Evolutionary conservation across 306 rosid genomes (phyloP).

Genomic region (Ceratonia siliqua): DNA sequence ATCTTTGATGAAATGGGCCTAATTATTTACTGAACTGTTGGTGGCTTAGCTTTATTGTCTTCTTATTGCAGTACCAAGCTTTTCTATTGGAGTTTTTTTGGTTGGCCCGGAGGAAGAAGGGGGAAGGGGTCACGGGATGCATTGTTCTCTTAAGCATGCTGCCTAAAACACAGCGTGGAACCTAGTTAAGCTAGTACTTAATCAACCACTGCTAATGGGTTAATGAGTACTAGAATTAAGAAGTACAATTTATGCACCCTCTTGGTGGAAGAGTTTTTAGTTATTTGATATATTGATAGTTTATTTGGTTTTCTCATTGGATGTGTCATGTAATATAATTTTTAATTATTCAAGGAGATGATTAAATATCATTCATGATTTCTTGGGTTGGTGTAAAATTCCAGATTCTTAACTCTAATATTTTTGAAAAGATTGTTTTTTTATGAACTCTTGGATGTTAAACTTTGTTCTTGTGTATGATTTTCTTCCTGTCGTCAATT

Average conservation of each 20-base stretch:
- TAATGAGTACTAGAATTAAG: neutral
- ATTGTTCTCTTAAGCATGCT: neutral
- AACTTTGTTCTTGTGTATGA: neutral
- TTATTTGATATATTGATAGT: neutral
- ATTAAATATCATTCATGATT: neutral
- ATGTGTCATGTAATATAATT: too few relatives aligned
- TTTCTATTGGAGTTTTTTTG: neutral
- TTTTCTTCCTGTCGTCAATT: constrained; percentile 15
- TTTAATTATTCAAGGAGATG: neutral
- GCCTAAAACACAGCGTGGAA: neutral
- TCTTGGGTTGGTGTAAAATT: neutral
- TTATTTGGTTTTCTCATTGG: neutral
- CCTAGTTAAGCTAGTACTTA: neutral
- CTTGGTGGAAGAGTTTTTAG: neutral
- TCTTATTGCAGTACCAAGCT: neutral
- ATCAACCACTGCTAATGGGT: constrained; percentile 1
- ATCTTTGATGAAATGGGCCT: neutral
- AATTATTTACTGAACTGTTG: neutral
- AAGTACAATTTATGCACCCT: neutral
- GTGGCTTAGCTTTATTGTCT: constrained; percentile 6
- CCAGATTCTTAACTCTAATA: neutral
- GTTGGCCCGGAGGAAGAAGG: neutral
- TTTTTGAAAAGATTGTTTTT: neutral
- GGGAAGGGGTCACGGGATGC: neutral
- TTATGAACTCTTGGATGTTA: constrained; percentile 7